Percentiles rank a stretch among this genome's conserved stretches.
Conservation (phyloP, 257 asterid species). For the Primulina eburnea region DNA sequence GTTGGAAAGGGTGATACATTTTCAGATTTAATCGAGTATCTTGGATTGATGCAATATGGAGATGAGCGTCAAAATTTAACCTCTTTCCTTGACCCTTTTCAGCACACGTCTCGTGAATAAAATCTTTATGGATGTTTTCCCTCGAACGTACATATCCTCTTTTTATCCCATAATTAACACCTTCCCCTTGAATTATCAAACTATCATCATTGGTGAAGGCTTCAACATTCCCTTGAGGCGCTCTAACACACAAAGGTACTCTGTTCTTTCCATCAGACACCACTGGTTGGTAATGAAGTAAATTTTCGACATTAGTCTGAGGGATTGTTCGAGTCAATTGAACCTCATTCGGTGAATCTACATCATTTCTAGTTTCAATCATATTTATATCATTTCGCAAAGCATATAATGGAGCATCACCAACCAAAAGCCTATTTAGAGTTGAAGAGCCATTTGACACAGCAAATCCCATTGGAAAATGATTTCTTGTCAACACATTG, state of each 20-base stretch:
- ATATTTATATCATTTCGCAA: constrained; percentile 37
- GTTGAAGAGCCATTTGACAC: constrained; percentile 28
- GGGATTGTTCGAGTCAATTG: constrained; percentile 31
- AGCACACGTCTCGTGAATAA: constrained; percentile 30
- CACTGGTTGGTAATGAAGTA: constrained; percentile 28
- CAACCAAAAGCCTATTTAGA: constrained; percentile 29
- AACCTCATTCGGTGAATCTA: constrained; percentile 28
- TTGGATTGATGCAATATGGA: constrained; percentile 26
- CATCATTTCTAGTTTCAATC: constrained; percentile 32
- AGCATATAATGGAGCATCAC: constrained; percentile 29
- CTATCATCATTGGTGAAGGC: constrained; percentile 43
- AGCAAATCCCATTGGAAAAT: constrained; percentile 38
- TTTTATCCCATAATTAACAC: constrained; percentile 30
- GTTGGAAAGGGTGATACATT: constrained; percentile 31
- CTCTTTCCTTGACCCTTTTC: constrained; percentile 39
- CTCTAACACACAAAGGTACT: constrained; percentile 31
- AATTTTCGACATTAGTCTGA: constrained; percentile 28
- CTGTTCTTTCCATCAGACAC: constrained; percentile 34
- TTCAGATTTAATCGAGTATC: constrained; percentile 30
- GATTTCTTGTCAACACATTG: constrained; percentile 26
- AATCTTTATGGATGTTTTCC: constrained; percentile 26
- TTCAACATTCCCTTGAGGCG: constrained; percentile 39
- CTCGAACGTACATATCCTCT: constrained; percentile 34
- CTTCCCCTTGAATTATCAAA: constrained; percentile 49
- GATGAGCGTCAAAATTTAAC: constrained; percentile 30